Evolutionary conservation across 306 rosid species (phyloP).

Genomic region (Prunus kanzakura): DNA sequence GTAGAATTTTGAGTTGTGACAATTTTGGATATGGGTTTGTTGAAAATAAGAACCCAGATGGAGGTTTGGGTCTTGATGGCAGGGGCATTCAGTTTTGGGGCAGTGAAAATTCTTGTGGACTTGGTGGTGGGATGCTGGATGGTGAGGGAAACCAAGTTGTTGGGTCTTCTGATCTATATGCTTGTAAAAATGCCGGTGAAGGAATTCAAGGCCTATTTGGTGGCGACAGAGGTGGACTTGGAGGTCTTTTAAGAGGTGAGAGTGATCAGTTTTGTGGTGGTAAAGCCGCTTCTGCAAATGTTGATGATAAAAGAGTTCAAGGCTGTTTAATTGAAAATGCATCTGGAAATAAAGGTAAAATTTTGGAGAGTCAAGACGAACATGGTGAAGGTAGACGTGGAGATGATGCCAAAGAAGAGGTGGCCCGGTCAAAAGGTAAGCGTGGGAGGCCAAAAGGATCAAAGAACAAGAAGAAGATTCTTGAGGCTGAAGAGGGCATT

Average conservation of each 20-base stretch:
- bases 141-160: slow-evolving; percentile 6
- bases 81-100: slow-evolving; percentile 25
- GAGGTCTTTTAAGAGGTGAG: not conserved
- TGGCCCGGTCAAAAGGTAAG: slow-evolving; percentile 10
- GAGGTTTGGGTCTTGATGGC: slow-evolving; percentile 19
- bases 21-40: not conserved
- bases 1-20: not conserved
- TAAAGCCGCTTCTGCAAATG: slow-evolving; percentile 8
- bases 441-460: slow-evolving; percentile 37
- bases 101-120: slow-evolving; percentile 13
- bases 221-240: not conserved
- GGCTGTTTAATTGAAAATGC: slow-evolving; percentile 26
- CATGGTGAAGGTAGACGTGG: slow-evolving; percentile 13
- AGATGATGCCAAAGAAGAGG: slow-evolving; percentile 18
- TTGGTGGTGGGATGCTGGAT: slow-evolving; percentile 20
- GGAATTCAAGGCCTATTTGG: slow-evolving; percentile 4
- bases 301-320: slow-evolving; percentile 12
- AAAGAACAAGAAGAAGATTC: slow-evolving; percentile 13
- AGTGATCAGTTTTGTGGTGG: not conserved
- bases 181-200: slow-evolving; percentile 7
- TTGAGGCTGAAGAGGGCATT: slow-evolving; percentile 18
- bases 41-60: not conserved
- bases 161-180: slow-evolving; percentile 2
- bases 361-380: not conserved
- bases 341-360: slow-evolving; percentile 13